Base-by-base conservation (phyloP, 2,329 filamentous ascomycete genomes). In the Botryotinia calthae region DNA sequence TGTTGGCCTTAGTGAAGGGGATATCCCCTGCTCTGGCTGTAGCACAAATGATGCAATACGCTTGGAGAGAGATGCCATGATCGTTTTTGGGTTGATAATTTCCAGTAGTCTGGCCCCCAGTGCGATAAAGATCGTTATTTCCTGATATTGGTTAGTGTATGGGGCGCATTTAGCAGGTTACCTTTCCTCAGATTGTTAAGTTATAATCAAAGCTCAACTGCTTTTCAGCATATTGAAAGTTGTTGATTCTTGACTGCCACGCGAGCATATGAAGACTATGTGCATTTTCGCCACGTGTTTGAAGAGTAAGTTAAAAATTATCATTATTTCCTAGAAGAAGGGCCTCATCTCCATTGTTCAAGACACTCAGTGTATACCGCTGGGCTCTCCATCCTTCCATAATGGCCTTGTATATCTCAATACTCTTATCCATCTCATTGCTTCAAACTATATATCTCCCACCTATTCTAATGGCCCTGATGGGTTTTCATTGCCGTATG, bases 1-100 rank as follows among this genome's bases (percentile, higher is more conserved):
- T 71, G 44, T n/a, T 71, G 20, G 31, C 59, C 14, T 58, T 71
- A 5, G n/a, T 71, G 46, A 71, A 71, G 46, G 69, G 69, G 9
- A 65, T 65, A 46, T 34, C 51, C 2, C 46, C 59, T 31, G 59
- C 59, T 16, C 54, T 71, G 5, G 59, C 44, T 12, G 59, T 71
- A 10, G 69, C 69, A 4, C 59, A 71, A 40, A 71, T 71, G 31
- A 71, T 71, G 69, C 69, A 71, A n/a, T 71, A 71, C 58, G 46
- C n/a, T 56, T 71, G 69, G 69, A 71, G 69, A n/a, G 69, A 71
- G 58, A 73, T 73, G 71, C 63, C 44, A 48, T 66, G 12, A 66
- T 66, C 6, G 14, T n/a, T 37, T 28, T 20, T 66, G 28, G 12
- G 63, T 51, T 66, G 22, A 51, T 66, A 22, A 7, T 12, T 66